A percentile compares a stretch with the other conserved stretches of the same genome.
Conservation (phyloP, 2,329 filamentous ascomycete genomes). For the Cytospora leucostoma region DNA sequence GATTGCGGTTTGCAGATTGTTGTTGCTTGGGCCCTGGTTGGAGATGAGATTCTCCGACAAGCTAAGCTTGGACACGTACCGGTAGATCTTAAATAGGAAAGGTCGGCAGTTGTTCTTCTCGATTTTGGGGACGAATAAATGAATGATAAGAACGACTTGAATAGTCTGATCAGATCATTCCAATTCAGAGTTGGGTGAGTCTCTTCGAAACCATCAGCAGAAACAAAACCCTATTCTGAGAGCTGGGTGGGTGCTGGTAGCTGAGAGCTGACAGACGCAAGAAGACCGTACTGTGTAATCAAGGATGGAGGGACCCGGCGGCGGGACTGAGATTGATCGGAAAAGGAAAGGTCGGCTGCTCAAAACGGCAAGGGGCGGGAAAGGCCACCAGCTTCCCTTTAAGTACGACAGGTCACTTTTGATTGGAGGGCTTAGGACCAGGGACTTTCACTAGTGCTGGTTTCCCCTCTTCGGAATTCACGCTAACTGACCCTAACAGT, state of each 20-base stretch:
- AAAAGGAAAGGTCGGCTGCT: constrained; percentile 16
- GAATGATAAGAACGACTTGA: neutral
- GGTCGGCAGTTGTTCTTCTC: neutral
- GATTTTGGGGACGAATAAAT: neutral
- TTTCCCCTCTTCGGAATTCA: neutral
- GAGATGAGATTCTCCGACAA: neutral
- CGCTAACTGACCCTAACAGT: neutral
- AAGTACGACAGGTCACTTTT: constrained; percentile 7
- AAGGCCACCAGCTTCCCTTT: constrained; percentile 13
- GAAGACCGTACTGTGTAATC: neutral
- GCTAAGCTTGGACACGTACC: too few relatives aligned
- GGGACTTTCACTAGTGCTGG: neutral
- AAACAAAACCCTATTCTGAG: neutral
- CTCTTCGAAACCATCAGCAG: neutral
- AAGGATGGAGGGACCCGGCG: neutral
- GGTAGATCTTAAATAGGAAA: constrained; percentile 7
- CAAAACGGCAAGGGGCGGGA: constrained; percentile 8
- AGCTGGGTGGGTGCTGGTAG: neutral
- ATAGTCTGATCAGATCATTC: neutral
- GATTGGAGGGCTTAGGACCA: constrained; percentile 5
- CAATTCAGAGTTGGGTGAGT: neutral
- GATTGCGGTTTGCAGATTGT: neutral
- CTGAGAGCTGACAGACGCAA: neutral
- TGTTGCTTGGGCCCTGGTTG: neutral
- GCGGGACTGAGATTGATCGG: neutral